These are phyloP conservation scores for Rhododendron molle DNA, from an alignment of 148 eudicot species.

Conservation along the genomic window DNA sequence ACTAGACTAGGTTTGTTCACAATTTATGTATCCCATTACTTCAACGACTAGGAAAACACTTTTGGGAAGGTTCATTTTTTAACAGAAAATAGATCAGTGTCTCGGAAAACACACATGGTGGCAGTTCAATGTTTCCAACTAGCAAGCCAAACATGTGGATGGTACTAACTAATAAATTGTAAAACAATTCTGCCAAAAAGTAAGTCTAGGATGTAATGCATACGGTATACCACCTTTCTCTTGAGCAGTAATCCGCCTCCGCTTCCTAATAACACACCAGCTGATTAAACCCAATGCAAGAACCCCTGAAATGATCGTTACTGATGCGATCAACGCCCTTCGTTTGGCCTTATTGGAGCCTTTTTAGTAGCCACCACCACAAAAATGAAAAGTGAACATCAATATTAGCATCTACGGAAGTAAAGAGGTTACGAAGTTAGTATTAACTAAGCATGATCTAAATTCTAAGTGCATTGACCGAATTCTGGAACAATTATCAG, in stretches of 20 bases:
- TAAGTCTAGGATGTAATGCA: not conserved
- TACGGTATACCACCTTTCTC: not conserved
- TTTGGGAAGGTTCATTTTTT: no score
- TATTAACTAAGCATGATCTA: no score
- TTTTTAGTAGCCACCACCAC: not conserved
- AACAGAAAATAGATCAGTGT: no score
- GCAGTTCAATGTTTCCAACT: no score
- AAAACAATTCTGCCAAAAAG: no score
- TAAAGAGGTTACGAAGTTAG: not conserved
- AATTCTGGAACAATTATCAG: not conserved
- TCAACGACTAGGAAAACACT: no score
- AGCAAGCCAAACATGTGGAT: no score
- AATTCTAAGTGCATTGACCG: not conserved
- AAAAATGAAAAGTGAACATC: not conserved
- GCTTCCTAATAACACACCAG: not conserved
- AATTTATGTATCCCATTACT: no score
- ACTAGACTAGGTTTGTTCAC: no score
- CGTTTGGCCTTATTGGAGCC: not conserved
- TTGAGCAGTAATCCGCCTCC: not conserved
- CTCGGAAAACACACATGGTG: no score
- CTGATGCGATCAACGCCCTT: constrained; percentile 14
- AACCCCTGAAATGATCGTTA: not conserved
- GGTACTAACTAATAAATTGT: no score
- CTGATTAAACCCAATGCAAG: constrained; percentile 7
- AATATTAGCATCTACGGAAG: not conserved